Evolutionary conservation across 75 land plant genomes (phyloP), one percentile per base, ranked within the genome.

Genomic region (Chamaecyparis obtusa): DNA sequence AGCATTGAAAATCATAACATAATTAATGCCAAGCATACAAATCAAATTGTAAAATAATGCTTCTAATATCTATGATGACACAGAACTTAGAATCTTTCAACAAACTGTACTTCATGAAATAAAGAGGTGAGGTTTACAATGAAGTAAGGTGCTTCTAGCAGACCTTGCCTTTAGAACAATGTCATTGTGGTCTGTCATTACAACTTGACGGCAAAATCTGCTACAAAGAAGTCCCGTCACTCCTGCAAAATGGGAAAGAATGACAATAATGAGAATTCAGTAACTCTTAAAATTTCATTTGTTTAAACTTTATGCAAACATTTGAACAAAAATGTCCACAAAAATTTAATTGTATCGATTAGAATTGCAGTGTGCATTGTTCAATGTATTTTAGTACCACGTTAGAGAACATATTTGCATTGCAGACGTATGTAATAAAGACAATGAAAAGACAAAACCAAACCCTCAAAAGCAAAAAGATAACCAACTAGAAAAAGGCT

Each of bases 101-200:
- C 76, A 74, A 74, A 32, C 36, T 74, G 33, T 32, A 33, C 15
- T 33, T 74, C 35, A 74, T 32, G 33, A 30, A 74, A 74, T 30
- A 74, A 74, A 74, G 10, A 10, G 76, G 36, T 64, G n/a, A 71
- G n/a, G 35, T 71, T 32, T 32, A 74, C 14, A 74, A 32, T 74
- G 76, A 74, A 24, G 13, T 74, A 74, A 33, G 33, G 76, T 74
- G 11, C 15, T 32, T 9, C 46, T 27, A 81, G 44, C 37, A 49
- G 83, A 81, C 64, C 93, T 95, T 93, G 91, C 99, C 98, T 97
- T 95, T 32, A 97, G 90, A 54, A 97, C 99, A 88, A 94, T 96
- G 13, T 95, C 95, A 90, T 93, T 96, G 87, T 97, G 96, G 85
- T 97, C 99, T 49, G 99, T 96, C 87, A 97, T 87, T 27, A 97